These are phyloP conservation scores for Tetradesmus obliquus DNA, from an alignment of 139 green algal genomes.

Conservation along the genomic window DNA sequence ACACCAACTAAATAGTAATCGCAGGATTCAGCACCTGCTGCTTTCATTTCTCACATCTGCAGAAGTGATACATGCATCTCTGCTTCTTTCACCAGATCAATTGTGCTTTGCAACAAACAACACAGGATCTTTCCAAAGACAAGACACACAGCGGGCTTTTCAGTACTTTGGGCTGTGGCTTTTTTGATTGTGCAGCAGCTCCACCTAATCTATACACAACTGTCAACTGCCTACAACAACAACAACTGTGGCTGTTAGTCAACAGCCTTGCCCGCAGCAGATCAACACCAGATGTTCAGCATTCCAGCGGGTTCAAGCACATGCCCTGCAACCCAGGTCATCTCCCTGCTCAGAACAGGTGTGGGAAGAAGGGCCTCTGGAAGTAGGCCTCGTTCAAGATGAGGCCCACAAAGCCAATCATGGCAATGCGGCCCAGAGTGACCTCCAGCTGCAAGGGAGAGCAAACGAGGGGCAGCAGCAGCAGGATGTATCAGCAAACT, in stretches of 20 bases:
- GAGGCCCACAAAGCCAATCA: slow-evolving; percentile 61
- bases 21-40: not conserved
- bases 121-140: too few species aligned
- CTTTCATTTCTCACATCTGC: not conserved
- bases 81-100: not conserved
- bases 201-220: too few species aligned
- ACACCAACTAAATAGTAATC: too few species aligned
- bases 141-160: too few species aligned
- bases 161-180: too few species aligned
- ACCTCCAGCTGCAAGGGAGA: slow-evolving; percentile 55
- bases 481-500: not conserved
- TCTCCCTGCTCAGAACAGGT: slow-evolving; percentile 33
- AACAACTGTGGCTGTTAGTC: too few species aligned
- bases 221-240: too few species aligned
- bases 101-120: too few species aligned
- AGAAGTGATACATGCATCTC: not conserved
- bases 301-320: not conserved
- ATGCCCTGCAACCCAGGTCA: not conserved
- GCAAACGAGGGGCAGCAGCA: slow-evolving; percentile 9
- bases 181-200: too few species aligned
- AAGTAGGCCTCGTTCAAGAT: slow-evolving; percentile 54
- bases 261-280: not conserved
- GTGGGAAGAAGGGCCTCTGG: slow-evolving; percentile 53
- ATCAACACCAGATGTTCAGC: too few species aligned
- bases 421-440: slow-evolving; percentile 56